Evolutionary conservation across 2,329 filamentous ascomycete genomes (phyloP), one percentile per base, ranked within the genome.

Genomic region (Aspergillus sp.): DNA sequence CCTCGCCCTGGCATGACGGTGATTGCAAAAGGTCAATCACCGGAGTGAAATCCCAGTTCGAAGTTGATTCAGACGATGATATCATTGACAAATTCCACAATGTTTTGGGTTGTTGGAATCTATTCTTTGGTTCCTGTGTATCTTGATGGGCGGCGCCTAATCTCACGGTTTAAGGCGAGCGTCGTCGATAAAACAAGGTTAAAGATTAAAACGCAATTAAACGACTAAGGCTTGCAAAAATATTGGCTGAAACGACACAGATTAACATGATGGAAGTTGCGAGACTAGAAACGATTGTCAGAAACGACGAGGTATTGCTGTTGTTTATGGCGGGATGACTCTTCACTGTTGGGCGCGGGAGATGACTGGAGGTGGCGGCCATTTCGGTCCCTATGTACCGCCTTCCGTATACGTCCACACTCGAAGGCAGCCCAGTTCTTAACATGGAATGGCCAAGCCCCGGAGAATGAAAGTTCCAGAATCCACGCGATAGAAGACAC

Each of bases 1-100:
- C 47, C 56, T 60, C 45, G 27, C 52, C 52, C 45, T 57, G 46
- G 24, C 62, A 60, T 8, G 66, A 66, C 19, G 74, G 71, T 13
- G 72, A 75, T 49, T 71, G 67, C 7, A 80, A 70, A 48, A 80
- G 72, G 60, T 75, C 70, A 61, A 78, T 74, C 61, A 77, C 79
- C 64, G 74, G 71, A 62, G 71, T 68, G 58, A 80, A 76, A 68
- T 80, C 78, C 79, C 79, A 80, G 54, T 70, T 68, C 40, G 71
- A 71, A 57, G 66, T 52, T 20, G 63, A 59, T 53, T 67, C 63
- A 56, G 63, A 54, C 42, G 67, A 61, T 47, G 57, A 51, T 57
- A 66, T 66, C 75, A 74, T 74, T 70, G 70, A 68, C 46, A 56
- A 54, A 39, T 37, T 51, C 47, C 33, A 19, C 11, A 6, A 19